Evolutionary conservation across 2,329 filamentous ascomycete species (phyloP), one percentile per base, ranked within the genome.

Genomic region (Sarocladium brachiariae): DNA sequence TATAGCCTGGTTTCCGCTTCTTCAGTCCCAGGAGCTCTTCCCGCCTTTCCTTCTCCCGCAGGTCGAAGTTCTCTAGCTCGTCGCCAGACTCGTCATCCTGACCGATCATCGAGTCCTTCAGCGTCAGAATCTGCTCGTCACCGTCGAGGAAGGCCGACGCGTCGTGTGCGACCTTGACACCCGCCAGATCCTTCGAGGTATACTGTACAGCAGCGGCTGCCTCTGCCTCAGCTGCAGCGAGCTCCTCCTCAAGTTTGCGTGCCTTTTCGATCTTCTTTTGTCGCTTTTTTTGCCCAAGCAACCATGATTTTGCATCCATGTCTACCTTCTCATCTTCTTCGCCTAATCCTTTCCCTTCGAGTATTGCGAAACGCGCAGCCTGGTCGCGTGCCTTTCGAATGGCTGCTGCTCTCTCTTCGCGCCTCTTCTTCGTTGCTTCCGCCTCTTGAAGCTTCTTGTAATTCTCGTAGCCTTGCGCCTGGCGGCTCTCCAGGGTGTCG

Each of bases 81-180:
- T 97, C 93, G 2, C 89, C 92, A 52, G 90, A 87, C 24, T 89
- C 90, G 52, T 92, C 88, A 27, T 87, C 84, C 52, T 88, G 82
- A 14, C 39, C 53, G 50, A 99, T 89, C 1, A 87, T 89, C 1
- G 87, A 81, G 68, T 99, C 93, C 63, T 96, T 96, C n/a, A 99
- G 77, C 0, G 92, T 96, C 50, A 99, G 74, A 27, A 99, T 83
- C 63, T 97, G 90, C 53, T 96, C 91, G 53, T 88, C 84, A 16
- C 81, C 86, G 49, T 89, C 89, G 21, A 88, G 83, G 55, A 99
- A 92, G 19, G 87, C 80, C 4, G 80, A 81, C 52, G 91, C 69
- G 64, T 96, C 89, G 65, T 99, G 93, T 4, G 84, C 91, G 49
- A 99, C 92, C 64, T 89, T 93, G 59, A 99, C 84, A 33, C 92